These are phyloP conservation scores for Lentinula sp. DNA, from an alignment of 768 basidiomycete species.

Conservation along the genomic window DNA sequence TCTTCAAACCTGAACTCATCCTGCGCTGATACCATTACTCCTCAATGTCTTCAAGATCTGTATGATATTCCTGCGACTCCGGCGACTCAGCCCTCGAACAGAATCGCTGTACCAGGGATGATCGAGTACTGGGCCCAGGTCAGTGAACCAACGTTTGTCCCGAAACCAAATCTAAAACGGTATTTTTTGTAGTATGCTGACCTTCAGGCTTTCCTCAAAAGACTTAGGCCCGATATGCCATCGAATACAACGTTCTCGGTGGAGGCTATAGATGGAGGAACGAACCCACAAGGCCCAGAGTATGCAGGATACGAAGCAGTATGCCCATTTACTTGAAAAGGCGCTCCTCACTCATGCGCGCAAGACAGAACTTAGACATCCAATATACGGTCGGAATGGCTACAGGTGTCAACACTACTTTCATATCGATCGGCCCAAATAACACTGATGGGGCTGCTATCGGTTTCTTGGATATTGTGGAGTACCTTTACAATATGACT, in stretches of 20 bases:
- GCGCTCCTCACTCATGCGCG: not conserved
- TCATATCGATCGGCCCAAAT: conserved; percentile 18
- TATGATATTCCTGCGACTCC: conserved; percentile 19
- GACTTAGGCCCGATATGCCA: conserved; percentile 16
- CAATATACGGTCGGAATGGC: conserved; percentile 22
- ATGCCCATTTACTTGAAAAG: not conserved
- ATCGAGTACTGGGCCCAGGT: conserved; percentile 15
- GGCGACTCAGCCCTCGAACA: conserved; percentile 13
- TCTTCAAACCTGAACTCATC: not conserved
- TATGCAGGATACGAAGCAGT: conserved; percentile 21
- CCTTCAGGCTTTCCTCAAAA: conserved; percentile 14
- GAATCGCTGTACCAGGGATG: conserved; percentile 15
- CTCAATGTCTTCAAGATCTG: conserved; percentile 18
- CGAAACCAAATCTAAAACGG: not conserved
- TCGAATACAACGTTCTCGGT: conserved; percentile 16
- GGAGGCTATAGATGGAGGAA: conserved; percentile 19
- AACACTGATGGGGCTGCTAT: conserved; percentile 11
- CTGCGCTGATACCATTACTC: conserved; percentile 14
- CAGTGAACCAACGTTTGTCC: conserved; percentile 3
- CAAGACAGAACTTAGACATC: conserved; percentile 11
- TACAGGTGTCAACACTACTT: conserved; percentile 17
- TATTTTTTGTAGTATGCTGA: conserved; percentile 7
- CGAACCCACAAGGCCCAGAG: conserved; percentile 16
- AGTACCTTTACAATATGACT: conserved; percentile 2
- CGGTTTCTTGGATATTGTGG: conserved; percentile 13